Evolutionary conservation across 129 eudicot genomes (phyloP).

Genomic region (Lactuca saligna): DNA sequence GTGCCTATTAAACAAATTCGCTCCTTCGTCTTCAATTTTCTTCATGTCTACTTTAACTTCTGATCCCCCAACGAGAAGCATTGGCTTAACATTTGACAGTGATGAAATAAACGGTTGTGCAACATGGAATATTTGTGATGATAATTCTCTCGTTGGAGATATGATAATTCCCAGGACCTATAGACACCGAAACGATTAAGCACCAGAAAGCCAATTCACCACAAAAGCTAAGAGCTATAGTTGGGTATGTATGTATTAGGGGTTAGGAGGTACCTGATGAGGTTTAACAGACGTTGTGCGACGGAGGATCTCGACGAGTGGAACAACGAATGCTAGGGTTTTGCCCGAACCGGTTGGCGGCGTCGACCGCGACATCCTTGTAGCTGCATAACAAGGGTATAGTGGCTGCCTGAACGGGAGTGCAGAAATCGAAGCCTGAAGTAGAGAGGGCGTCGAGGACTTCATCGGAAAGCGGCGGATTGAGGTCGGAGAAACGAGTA

Average conservation of each 20-base stretch:
- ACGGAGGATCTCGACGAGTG: conserved; percentile 89
- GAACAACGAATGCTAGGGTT: conserved; percentile 92
- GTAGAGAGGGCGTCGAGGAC: conserved; percentile 54
- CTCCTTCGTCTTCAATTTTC: conserved; percentile 87
- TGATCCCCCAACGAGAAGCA: conserved; percentile 84
- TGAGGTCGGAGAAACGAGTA: conserved; percentile 84
- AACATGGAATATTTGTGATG: conserved; percentile 77
- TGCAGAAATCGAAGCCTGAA: conserved; percentile 74
- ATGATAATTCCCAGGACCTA: conserved; percentile 82
- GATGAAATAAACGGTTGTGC: conserved; percentile 88
- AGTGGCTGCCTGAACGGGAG: conserved; percentile 95
- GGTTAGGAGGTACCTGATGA: conserved; percentile 53
- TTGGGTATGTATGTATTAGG: background rate
- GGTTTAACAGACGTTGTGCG: conserved; percentile 67
- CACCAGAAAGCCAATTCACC: background rate
- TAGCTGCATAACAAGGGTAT: conserved; percentile 80
- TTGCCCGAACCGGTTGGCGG: conserved; percentile 99
- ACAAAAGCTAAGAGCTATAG: background rate
- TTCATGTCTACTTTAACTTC: conserved; percentile 70
- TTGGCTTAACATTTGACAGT: conserved; percentile 61
- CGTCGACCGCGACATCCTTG: conserved; percentile 95
- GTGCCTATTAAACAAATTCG: conserved; percentile 85
- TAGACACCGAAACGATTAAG: conserved; percentile 1
- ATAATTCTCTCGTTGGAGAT: conserved; percentile 90
- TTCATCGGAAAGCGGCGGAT: conserved; percentile 62